A percentile compares a stretch with the other conserved stretches of the same genome.
phyloP scores from a whole-genome alignment of 2,329 filamentous ascomycete species.

The Bertia moriformis region DNA sequence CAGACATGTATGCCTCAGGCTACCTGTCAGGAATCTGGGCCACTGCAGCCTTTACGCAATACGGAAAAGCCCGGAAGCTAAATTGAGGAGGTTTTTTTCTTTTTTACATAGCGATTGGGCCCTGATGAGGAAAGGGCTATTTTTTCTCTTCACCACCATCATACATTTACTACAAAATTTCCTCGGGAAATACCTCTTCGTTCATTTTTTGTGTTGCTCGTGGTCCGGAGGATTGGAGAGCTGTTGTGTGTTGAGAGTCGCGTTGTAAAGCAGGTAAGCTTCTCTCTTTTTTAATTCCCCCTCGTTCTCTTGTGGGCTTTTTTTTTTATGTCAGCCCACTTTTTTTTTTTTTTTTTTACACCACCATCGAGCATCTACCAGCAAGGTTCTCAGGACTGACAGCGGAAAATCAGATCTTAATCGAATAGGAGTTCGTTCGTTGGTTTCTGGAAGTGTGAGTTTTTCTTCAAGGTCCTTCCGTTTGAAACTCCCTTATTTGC shows the following conservation, averaged over 20 bases:
- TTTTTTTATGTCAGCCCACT: neutral
- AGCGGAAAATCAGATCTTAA: neutral
- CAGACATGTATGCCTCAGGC: slow-evolving; percentile 1
- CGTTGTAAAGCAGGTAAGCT: neutral
- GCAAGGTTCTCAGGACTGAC: neutral
- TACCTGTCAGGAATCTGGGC: slow-evolving; percentile 6
- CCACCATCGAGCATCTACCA: too few relatives aligned
- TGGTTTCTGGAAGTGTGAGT: neutral
- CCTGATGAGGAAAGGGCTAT: neutral
- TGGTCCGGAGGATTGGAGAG: slow-evolving; percentile 11
- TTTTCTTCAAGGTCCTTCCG: too few relatives aligned
- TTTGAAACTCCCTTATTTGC: too few relatives aligned
- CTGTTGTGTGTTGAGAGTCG: slow-evolving; percentile 7
- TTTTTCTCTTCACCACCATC: neutral
- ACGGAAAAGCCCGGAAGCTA: slow-evolving; percentile 20
- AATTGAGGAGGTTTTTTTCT: slow-evolving; percentile 5
- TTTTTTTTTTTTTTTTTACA: too few relatives aligned
- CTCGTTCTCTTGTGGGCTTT: neutral
- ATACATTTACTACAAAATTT: slow-evolving; percentile 1
- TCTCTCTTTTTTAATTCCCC: neutral
- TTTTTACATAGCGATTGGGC: neutral
- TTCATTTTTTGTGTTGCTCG: slow-evolving; percentile 4
- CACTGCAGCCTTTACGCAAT: slow-evolving; percentile 17
- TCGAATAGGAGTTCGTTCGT: neutral
- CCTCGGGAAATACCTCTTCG: slow-evolving; percentile 3